Percentiles rank a stretch among this genome's conserved stretches.
phyloP scores from a whole-genome alignment of 2,329 filamentous ascomycete genomes.

The Penicillium sp. region DNA sequence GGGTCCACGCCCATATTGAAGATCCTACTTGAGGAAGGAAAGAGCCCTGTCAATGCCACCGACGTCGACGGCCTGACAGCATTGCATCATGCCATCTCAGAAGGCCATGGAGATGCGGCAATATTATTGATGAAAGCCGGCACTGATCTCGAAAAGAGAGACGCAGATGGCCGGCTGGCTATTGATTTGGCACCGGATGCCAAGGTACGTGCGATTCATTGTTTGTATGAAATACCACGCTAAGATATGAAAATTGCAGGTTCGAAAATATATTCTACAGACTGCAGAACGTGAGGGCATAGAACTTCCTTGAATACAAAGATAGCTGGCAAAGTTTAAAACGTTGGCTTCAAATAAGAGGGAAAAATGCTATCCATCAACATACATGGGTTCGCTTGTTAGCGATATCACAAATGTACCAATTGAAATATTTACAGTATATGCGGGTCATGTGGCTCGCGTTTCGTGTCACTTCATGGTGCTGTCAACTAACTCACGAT shows the following conservation, averaged over 20 bases:
- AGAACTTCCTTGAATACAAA: slow-evolving; percentile 45
- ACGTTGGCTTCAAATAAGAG: slow-evolving; percentile 1
- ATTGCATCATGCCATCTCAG: slow-evolving; percentile 68
- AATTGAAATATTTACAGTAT: slow-evolving; percentile 16
- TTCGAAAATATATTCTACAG: slow-evolving; percentile 71
- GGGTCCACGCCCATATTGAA: slow-evolving; percentile 85
- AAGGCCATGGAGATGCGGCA: slow-evolving; percentile 72
- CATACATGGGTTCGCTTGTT: slow-evolving; percentile 3
- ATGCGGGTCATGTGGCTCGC: slow-evolving; percentile 2
- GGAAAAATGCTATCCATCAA: slow-evolving; percentile 7
- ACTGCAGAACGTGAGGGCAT: slow-evolving; percentile 82
- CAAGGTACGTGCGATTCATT: slow-evolving; percentile 55
- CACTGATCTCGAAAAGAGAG: slow-evolving; percentile 75
- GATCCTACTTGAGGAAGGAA: slow-evolving; percentile 67
- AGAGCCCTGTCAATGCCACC: slow-evolving; percentile 76
- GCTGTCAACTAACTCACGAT: slow-evolving; percentile 83
- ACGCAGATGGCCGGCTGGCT: slow-evolving; percentile 65
- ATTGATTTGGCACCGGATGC: slow-evolving; percentile 81
- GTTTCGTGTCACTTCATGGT: slow-evolving; percentile 60
- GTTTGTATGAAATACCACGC: not conserved
- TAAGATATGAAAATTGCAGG: slow-evolving; percentile 41
- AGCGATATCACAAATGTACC: slow-evolving; percentile 6
- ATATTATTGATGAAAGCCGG: slow-evolving; percentile 78
- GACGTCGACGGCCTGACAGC: slow-evolving; percentile 82
- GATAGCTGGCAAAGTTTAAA: slow-evolving; percentile 14